Conservation (phyloP, 805 yeast genomes). For the Jamesozyma piceae region DNA sequence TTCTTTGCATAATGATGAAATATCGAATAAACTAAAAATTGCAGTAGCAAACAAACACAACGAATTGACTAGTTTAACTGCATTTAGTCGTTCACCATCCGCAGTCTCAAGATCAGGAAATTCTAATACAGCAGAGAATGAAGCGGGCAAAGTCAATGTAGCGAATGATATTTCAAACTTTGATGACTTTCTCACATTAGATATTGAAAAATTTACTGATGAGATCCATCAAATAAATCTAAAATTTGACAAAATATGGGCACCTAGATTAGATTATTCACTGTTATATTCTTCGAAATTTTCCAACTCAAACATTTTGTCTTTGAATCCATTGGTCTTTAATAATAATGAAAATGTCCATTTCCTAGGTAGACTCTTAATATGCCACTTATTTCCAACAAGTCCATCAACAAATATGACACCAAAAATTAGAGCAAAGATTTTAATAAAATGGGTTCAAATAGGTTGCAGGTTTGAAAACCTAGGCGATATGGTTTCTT, state of each 20-base stretch:
- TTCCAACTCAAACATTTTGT: constrained; percentile 28
- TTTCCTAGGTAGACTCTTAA: constrained; percentile 61
- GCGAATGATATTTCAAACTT: constrained; percentile 22
- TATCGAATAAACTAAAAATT: constrained; percentile 45
- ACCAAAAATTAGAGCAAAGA: constrained; percentile 42
- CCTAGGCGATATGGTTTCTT: constrained; percentile 85
- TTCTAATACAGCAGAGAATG: constrained; percentile 1
- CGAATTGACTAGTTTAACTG: constrained; percentile 32
- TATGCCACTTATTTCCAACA: constrained; percentile 52
- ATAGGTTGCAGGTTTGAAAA: constrained; percentile 70
- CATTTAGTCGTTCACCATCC: constrained; percentile 12
- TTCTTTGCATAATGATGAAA: constrained; percentile 40
- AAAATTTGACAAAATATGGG: constrained; percentile 61
- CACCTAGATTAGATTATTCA: constrained; percentile 70
- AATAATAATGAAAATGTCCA: constrained; percentile 59
- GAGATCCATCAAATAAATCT: constrained; percentile 62
- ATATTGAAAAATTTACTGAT: constrained; percentile 46
- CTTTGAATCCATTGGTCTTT: constrained; percentile 66
- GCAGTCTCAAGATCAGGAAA: constrained; percentile 5
- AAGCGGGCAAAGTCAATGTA: background rate
- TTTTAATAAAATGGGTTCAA: constrained; percentile 75
- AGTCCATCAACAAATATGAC: background rate
- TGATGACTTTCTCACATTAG: constrained; percentile 46
- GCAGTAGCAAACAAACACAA: constrained; percentile 44
- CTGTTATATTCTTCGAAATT: constrained; percentile 46